A percentile compares a stretch with the other conserved stretches of the same genome.
phyloP scores from a whole-genome alignment of 192 early-diverging fungal genomes.

The Mortierella claussenii region DNA sequence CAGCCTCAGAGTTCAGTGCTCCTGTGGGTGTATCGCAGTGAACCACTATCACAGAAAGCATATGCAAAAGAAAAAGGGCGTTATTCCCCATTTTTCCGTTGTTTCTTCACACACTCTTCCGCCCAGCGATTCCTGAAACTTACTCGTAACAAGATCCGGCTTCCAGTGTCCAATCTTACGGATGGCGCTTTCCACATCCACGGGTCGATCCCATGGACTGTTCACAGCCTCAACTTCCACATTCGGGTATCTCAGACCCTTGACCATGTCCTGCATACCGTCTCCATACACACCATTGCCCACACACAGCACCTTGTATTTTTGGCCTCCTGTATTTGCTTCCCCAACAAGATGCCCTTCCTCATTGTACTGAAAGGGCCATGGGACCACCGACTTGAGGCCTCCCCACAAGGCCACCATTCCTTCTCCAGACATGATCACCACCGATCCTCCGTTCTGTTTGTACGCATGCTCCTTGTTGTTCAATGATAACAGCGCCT shows the following conservation, averaged over 20 bases:
- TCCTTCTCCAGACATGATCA: constrained; percentile 44
- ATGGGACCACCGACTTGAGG: constrained; percentile 43
- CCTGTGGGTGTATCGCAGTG: constrained; percentile 53
- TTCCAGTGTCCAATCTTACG: constrained; percentile 26
- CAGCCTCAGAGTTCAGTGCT: constrained; percentile 37
- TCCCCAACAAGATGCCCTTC: neutral
- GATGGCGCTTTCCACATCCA: constrained; percentile 16
- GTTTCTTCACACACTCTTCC: no score
- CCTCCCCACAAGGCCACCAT: constrained; percentile 49
- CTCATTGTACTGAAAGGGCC: constrained; percentile 17
- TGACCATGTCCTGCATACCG: constrained; percentile 41
- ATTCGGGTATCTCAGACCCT: constrained; percentile 38
- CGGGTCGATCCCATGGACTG: constrained; percentile 18
- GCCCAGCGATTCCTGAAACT: no score
- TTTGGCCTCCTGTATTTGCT: neutral
- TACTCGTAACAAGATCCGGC: constrained; percentile 48
- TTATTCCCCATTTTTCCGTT: no score
- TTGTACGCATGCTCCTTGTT: constrained; percentile 3
- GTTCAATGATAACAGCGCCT: constrained; percentile 8
- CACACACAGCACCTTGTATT: constrained; percentile 27
- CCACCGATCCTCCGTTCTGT: constrained; percentile 13
- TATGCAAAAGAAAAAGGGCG: neutral
- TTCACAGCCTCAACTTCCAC: constrained; percentile 21
- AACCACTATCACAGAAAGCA: no score
- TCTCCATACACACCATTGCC: constrained; percentile 47